These are phyloP conservation scores for Botrytis paeoniae DNA, from an alignment of 2,329 filamentous ascomycete species.

Conservation along the genomic window DNA sequence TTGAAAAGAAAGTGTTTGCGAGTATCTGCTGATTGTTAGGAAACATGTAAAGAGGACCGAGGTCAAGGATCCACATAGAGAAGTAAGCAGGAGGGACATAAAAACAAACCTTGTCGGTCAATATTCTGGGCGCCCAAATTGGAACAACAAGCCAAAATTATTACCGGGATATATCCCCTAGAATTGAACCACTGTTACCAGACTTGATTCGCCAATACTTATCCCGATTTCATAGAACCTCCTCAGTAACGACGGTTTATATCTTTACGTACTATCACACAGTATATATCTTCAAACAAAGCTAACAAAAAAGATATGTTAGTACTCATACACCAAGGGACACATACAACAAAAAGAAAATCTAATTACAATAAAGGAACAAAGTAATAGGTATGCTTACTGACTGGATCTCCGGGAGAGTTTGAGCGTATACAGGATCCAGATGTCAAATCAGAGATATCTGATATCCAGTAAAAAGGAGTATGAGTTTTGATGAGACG, in stretches of 20 bases:
- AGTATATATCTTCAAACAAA: not conserved
- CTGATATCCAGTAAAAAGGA: not conserved
- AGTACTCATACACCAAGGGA: not conserved
- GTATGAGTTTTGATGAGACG: not conserved
- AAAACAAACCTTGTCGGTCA: not conserved
- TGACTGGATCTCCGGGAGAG: not conserved
- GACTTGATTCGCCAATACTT: not conserved
- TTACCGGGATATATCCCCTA: not conserved
- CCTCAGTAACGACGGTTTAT: no score
- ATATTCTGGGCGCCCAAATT: not conserved
- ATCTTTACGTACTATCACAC: not conserved
- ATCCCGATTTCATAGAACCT: not conserved
- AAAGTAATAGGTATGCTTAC: not conserved
- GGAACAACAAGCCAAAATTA: not conserved
- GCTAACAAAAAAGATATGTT: not conserved
- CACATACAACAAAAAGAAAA: not conserved
- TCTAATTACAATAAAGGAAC: not conserved
- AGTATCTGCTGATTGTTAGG: not conserved
- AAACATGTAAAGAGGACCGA: not conserved
- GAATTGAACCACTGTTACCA: not conserved
- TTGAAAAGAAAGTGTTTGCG: not conserved
- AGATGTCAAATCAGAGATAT: not conserved
- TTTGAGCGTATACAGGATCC: not conserved
- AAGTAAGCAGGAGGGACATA: not conserved
- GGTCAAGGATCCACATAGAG: not conserved